Evolutionary conservation across 345 rosid genomes (phyloP).

Genomic region (Viola odorata): DNA sequence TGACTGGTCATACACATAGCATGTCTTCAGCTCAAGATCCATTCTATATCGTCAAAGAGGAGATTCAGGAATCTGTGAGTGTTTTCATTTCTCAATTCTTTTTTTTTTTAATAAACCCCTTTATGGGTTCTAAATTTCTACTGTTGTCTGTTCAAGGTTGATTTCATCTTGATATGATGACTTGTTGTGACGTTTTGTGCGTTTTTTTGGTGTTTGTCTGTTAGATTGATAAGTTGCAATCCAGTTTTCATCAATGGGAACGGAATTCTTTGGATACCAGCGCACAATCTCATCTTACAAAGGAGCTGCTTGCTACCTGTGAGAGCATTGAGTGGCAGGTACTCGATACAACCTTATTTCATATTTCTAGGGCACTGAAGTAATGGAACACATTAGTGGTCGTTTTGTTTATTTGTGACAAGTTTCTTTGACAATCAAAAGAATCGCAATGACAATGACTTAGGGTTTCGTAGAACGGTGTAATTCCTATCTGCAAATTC

Average conservation of each 20-base stretch:
- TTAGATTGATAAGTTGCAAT: slow-evolving; percentile 90
- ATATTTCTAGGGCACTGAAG: not conserved
- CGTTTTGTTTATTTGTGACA: not conserved
- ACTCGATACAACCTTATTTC: slow-evolving; percentile 5
- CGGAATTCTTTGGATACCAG: slow-evolving; percentile 49
- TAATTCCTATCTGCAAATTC: slow-evolving; percentile 28
- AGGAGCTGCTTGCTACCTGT: slow-evolving; percentile 67
- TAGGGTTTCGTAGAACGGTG: not conserved
- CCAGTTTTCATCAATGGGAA: slow-evolving; percentile 86
- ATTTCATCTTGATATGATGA: not conserved
- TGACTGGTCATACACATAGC: not conserved
- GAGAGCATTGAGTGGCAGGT: slow-evolving; percentile 99
- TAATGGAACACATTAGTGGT: not conserved
- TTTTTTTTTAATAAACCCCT: no score
- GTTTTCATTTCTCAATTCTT: not conserved
- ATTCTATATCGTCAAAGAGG: slow-evolving; percentile 93
- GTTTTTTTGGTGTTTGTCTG: slow-evolving; percentile 1
- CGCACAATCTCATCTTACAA: slow-evolving; percentile 54
- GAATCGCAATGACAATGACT: not conserved
- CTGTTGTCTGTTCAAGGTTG: slow-evolving; percentile 4
- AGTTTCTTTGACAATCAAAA: not conserved
- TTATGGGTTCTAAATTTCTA: not conserved
- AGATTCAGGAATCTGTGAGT: slow-evolving; percentile 96
- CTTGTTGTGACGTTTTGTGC: not conserved
- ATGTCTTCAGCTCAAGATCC: slow-evolving; percentile 99